These are phyloP conservation scores for Populus hybrid DNA, from an alignment of 441 rosid genomes.

Conservation along the genomic window DNA sequence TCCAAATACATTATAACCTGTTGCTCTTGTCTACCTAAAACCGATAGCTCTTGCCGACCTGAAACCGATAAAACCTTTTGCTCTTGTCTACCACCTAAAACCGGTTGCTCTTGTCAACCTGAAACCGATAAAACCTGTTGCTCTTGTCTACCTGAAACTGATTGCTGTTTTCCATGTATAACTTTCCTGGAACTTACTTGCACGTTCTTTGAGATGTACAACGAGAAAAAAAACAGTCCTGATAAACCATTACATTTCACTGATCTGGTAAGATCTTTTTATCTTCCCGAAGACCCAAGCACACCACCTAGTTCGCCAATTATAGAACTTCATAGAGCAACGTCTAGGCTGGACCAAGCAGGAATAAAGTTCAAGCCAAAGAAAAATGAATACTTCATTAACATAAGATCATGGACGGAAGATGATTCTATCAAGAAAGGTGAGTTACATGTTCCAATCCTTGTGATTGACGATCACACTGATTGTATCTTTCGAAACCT, in stretches of 20 bases:
- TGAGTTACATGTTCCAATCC: conserved; percentile 17
- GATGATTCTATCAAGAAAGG: background rate
- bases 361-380: conserved; percentile 20
- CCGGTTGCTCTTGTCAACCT: no score
- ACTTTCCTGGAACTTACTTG: conserved; percentile 14
- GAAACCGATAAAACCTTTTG: no score
- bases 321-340: background rate
- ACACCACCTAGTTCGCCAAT: no score
- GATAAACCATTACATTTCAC: conserved; percentile 8
- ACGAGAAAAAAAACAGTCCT: background rate
- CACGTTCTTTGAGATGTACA: conserved; percentile 9
- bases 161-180: background rate
- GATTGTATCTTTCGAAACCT: conserved; percentile 25
- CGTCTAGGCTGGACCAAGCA: conserved; percentile 19
- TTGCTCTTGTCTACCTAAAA: no score
- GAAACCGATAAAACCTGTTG: no score
- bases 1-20: no score
- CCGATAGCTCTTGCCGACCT: no score
- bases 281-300: background rate
- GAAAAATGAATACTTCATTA: background rate
- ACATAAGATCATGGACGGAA: background rate
- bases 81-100: no score
- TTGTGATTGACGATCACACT: conserved; percentile 19
- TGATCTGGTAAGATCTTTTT: background rate
- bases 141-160: background rate